Percentiles rank a stretch among this genome's conserved stretches.
phyloP scores from a whole-genome alignment of 805 yeast species.

The Wickerhamiella shivajii region DNA sequence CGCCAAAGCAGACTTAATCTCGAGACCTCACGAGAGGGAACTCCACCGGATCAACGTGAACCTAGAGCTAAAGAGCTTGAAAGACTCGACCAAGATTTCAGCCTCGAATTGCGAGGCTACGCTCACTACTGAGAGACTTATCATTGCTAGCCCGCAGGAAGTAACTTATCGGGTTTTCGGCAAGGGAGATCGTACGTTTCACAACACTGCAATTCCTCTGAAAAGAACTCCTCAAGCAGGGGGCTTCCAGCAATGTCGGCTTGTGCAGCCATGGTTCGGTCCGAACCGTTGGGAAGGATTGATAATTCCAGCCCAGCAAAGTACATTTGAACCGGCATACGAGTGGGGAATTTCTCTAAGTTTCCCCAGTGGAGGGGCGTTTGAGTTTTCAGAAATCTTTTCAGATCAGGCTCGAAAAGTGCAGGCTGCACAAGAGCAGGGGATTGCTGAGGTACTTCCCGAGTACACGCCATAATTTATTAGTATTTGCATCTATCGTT shows the following conservation, averaged over 20 bases:
- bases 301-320: slow-evolving; percentile 14
- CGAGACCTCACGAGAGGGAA: background rate
- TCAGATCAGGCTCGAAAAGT: slow-evolving; percentile 8
- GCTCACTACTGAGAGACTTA: slow-evolving; percentile 16
- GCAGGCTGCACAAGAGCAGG: slow-evolving; percentile 12
- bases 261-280: slow-evolving; percentile 27
- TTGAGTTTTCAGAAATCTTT: slow-evolving; percentile 18
- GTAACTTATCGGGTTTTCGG: slow-evolving; percentile 17
- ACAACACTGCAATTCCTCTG: slow-evolving; percentile 16
- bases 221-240: slow-evolving; percentile 6
- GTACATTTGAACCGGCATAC: slow-evolving; percentile 17
- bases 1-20: too few relatives aligned
- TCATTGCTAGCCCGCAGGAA: slow-evolving; percentile 6
- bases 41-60: background rate
- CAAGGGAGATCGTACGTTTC: slow-evolving; percentile 21
- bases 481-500: background rate
- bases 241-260: slow-evolving; percentile 13
- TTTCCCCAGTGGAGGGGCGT: slow-evolving; percentile 23
- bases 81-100: slow-evolving; percentile 8
- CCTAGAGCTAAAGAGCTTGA: slow-evolving; percentile 5
- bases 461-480: slow-evolving; percentile 10
- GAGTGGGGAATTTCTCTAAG: slow-evolving; percentile 19
- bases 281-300: slow-evolving; percentile 23
- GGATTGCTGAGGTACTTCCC: slow-evolving; percentile 17
- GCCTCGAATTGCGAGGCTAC: slow-evolving; percentile 8